A percentile compares a stretch with the other conserved stretches of the same genome.
Conservation (phyloP, 306 rosid genomes). For the Medicago lupulina region DNA sequence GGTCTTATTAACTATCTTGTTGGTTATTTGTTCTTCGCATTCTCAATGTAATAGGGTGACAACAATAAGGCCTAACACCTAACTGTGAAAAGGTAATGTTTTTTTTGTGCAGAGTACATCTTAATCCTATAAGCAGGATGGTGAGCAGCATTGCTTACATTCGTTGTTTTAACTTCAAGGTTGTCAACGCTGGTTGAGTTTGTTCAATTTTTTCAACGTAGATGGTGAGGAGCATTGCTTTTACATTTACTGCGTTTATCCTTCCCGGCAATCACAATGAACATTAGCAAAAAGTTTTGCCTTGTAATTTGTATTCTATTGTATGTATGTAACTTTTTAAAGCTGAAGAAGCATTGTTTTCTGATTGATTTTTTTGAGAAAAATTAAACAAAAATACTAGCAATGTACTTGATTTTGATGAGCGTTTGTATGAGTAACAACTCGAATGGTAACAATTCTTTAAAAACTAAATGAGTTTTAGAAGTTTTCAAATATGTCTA, state of each 20-base stretch:
- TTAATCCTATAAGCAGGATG: slow-evolving; percentile 4
- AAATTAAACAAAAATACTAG: not conserved
- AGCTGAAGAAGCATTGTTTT: slow-evolving; percentile 18
- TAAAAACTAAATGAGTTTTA: too few relatives aligned
- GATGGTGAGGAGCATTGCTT: too few relatives aligned
- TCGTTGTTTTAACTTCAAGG: slow-evolving; percentile 2
- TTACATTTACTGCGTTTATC: slow-evolving; percentile 1
- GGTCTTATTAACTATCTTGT: not conserved
- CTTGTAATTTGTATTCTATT: slow-evolving; percentile 8
- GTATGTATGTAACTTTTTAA: slow-evolving; percentile 19
- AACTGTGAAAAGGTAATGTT: not conserved
- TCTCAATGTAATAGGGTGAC: not conserved
- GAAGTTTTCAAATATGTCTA: too few relatives aligned
- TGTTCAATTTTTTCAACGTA: not conserved
- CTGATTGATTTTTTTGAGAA: slow-evolving; percentile 2
- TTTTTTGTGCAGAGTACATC: slow-evolving; percentile 5
- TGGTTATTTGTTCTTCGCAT: not conserved
- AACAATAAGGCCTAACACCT: not conserved
- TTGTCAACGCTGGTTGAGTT: not conserved
- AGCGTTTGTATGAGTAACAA: not conserved
- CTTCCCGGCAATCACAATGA: slow-evolving; percentile 19
- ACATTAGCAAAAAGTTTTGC: slow-evolving; percentile 2
- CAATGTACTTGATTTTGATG: not conserved
- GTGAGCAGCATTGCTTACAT: not conserved
- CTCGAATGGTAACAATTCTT: too few relatives aligned